Evolutionary conservation across 192 early-diverging fungal genomes (phyloP).

Genomic region (Gonapodya prolifera): DNA sequence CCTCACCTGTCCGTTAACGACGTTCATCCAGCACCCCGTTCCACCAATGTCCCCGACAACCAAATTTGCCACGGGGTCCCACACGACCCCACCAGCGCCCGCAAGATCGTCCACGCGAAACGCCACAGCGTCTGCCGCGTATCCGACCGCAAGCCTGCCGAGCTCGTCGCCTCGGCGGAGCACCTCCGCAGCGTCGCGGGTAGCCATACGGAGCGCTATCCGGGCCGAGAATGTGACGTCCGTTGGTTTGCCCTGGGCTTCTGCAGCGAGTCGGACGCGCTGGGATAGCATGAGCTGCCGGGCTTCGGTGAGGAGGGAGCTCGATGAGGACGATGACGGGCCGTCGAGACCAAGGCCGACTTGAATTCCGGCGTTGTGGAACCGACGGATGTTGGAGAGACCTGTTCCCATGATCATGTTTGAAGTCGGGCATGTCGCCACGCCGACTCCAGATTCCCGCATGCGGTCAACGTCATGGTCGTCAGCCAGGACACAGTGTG

Average conservation of each 20-base stretch:
- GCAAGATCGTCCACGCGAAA: neutral
- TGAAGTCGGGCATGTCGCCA: neutral
- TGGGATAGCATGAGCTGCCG: neutral
- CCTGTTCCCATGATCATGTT: neutral
- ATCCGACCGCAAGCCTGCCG: neutral
- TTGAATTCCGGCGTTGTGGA: neutral
- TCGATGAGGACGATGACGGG: neutral
- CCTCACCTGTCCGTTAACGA: neutral
- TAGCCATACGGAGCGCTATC: neutral
- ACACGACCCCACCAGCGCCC: neutral
- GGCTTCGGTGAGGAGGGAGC: neutral
- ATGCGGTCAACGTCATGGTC: neutral
- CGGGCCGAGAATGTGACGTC: neutral
- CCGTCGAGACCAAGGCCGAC: neutral
- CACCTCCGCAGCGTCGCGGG: neutral
- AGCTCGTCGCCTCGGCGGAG: neutral
- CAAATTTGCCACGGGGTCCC: neutral
- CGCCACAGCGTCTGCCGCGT: neutral
- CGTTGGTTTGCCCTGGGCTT: neutral
- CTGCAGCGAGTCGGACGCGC: neutral
- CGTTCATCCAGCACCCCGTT: neutral
- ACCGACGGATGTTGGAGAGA: neutral
- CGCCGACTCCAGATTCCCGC: neutral
- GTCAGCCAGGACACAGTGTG: neutral
- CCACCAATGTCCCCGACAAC: neutral